A percentile compares a stretch with the other conserved stretches of the same genome.
phyloP scores from a whole-genome alignment of 768 basidiomycete species.

The Xerocomus potaroensis region DNA sequence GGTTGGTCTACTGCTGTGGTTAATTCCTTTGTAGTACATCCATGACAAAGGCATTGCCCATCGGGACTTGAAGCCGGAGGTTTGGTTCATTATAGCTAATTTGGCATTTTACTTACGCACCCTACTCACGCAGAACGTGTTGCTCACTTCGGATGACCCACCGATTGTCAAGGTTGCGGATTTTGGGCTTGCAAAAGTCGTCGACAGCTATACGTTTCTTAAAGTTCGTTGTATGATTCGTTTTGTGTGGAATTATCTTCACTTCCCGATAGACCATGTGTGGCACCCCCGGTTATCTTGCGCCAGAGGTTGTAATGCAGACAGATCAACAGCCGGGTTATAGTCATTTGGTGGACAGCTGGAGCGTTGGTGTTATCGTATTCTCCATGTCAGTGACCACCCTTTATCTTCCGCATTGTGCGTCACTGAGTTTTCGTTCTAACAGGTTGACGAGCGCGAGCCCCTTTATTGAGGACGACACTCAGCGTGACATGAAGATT shows the following conservation, averaged over 20 bases:
- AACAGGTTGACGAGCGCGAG: slow-evolving; percentile 68
- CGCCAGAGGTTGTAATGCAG: slow-evolving; percentile 84
- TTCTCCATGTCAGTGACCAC: slow-evolving; percentile 71
- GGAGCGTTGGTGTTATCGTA: slow-evolving; percentile 94
- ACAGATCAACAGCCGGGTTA: slow-evolving; percentile 60
- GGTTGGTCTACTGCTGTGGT: not conserved
- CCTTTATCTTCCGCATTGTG: not conserved
- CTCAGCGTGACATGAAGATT: slow-evolving; percentile 51
- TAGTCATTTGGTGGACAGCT: slow-evolving; percentile 86
- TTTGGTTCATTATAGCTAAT: slow-evolving; percentile 17
- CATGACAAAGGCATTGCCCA: slow-evolving; percentile 79
- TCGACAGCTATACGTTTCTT: slow-evolving; percentile 73
- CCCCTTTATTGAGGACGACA: slow-evolving; percentile 80
- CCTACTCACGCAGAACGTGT: slow-evolving; percentile 55
- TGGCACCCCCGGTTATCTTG: slow-evolving; percentile 92
- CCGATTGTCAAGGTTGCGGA: slow-evolving; percentile 88
- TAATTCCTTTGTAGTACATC: slow-evolving; percentile 45
- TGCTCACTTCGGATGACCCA: slow-evolving; percentile 68
- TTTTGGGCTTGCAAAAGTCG: slow-evolving; percentile 94
- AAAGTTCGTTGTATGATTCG: slow-evolving; percentile 42
- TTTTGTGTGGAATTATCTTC: not conserved
- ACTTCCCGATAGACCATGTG: slow-evolving; percentile 71
- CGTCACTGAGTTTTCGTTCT: not conserved
- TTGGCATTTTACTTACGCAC: slow-evolving; percentile 4
- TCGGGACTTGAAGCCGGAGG: slow-evolving; percentile 91